A percentile compares a stretch with the other conserved stretches of the same genome.
Conservation (phyloP, 2,329 filamentous ascomycete species). For the Chaetomium globosum region DNA sequence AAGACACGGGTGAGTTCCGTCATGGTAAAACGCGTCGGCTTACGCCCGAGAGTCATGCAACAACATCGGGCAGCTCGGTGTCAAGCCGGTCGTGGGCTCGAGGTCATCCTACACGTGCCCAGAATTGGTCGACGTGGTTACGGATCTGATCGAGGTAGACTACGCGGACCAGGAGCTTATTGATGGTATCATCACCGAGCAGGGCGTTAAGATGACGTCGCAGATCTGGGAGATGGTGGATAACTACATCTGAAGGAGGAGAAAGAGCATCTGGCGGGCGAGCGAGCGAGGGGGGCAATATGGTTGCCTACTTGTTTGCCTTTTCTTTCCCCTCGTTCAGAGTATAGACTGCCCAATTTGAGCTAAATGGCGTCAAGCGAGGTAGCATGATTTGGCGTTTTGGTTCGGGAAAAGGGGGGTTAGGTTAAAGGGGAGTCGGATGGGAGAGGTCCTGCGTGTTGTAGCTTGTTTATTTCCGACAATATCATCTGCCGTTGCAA, state of each 20-base stretch:
- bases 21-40: slow-evolving; percentile 63
- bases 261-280: too few species aligned
- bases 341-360: not conserved
- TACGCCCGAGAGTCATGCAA: slow-evolving; percentile 65
- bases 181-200: slow-evolving; percentile 74
- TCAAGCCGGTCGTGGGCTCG: slow-evolving; percentile 1
- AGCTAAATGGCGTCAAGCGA: not conserved
- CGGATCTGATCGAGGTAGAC: slow-evolving; percentile 63
- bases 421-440: slow-evolving; percentile 1
- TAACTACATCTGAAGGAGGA: slow-evolving; percentile 29
- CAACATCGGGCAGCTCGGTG: slow-evolving; percentile 32
- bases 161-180: slow-evolving; percentile 73
- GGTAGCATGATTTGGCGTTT: slow-evolving; percentile 14
- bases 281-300: not conserved
- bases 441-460: not conserved
- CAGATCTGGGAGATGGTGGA: slow-evolving; percentile 38
- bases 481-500: not conserved
- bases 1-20: slow-evolving; percentile 81
- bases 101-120: slow-evolving; percentile 24
- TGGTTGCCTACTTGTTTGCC: not conserved
- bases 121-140: slow-evolving; percentile 39
- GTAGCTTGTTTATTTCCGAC: not conserved
- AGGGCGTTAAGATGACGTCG: slow-evolving; percentile 66
- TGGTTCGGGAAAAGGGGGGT: slow-evolving; percentile 3
- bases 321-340: not conserved